Evolutionary conservation across 257 asterid genomes (phyloP).

Genomic region (Jaltomata sinuosa): DNA sequence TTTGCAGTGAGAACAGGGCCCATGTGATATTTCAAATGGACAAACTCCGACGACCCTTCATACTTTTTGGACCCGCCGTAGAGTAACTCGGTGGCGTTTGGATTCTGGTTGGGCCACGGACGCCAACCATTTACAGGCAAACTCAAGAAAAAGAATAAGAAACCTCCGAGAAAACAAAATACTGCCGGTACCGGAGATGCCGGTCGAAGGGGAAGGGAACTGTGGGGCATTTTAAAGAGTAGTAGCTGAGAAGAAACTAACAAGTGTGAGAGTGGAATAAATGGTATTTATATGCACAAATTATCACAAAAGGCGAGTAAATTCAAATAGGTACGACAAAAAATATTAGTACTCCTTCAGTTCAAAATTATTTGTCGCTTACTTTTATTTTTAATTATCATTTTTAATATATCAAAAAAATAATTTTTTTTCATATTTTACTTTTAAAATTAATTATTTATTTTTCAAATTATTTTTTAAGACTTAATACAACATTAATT

Average conservation of each 20-base stretch:
- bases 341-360: too few species aligned
- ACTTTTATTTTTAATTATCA: too few species aligned
- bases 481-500: too few species aligned
- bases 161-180: neutral
- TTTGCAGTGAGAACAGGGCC: slow-evolving; percentile 80
- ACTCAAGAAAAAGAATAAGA: neutral
- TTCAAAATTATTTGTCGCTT: too few species aligned
- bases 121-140: slow-evolving; percentile 41
- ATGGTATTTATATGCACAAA: neutral
- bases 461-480: too few species aligned
- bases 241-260: neutral
- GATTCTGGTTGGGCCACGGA: slow-evolving; percentile 53
- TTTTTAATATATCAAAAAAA: too few species aligned
- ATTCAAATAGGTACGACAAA: neutral
- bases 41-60: slow-evolving; percentile 86
- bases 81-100: slow-evolving; percentile 40
- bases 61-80: slow-evolving; percentile 63
- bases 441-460: too few species aligned
- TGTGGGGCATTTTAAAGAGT: neutral
- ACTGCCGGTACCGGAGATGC: neutral
- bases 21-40: slow-evolving; percentile 72
- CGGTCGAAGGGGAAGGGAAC: neutral
- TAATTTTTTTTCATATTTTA: too few species aligned
- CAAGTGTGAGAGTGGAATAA: neutral
- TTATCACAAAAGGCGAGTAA: neutral